phyloP scores from a whole-genome alignment of 805 yeast species.

The Starmerella vitae region DNA sequence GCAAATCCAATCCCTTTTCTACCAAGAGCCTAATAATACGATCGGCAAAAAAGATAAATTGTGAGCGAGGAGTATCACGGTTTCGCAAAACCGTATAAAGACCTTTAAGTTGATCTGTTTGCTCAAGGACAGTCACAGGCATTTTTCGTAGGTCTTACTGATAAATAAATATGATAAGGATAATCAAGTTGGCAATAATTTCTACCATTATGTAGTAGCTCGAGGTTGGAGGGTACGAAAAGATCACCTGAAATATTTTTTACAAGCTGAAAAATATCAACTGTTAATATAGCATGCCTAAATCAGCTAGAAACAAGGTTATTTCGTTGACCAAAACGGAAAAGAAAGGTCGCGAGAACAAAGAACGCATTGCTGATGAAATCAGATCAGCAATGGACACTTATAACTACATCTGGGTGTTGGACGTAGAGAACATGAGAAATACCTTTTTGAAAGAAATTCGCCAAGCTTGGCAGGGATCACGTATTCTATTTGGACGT shows the following conservation, averaged over 20 bases:
- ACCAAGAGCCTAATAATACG: constrained; percentile 85
- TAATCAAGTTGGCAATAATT: no score
- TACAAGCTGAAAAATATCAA: not conserved
- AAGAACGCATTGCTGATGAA: constrained; percentile 81
- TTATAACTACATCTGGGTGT: constrained; percentile 68
- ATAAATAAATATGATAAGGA: not conserved
- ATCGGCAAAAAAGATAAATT: constrained; percentile 89
- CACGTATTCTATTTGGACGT: constrained; percentile 79
- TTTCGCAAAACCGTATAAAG: constrained; percentile 84
- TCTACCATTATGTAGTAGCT: no score
- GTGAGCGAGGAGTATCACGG: constrained; percentile 66
- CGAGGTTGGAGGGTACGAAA: not conserved
- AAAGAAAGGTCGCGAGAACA: constrained; percentile 87
- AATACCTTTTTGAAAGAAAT: constrained; percentile 91
- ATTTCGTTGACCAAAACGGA: constrained; percentile 93
- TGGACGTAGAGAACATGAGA: constrained; percentile 81
- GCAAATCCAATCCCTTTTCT: constrained; percentile 87
- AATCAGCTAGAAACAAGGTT: constrained; percentile 91
- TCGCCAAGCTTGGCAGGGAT: constrained; percentile 84
- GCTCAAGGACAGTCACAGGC: constrained; percentile 41
- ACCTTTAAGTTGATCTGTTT: constrained; percentile 79
- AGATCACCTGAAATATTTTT: not conserved
- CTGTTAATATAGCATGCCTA: constrained; percentile 50
- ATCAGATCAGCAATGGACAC: constrained; percentile 70
- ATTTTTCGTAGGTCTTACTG: not conserved